Evolutionary conservation across 2,329 filamentous ascomycete species (phyloP).

Genomic region (Colletotrichum costaricense): DNA sequence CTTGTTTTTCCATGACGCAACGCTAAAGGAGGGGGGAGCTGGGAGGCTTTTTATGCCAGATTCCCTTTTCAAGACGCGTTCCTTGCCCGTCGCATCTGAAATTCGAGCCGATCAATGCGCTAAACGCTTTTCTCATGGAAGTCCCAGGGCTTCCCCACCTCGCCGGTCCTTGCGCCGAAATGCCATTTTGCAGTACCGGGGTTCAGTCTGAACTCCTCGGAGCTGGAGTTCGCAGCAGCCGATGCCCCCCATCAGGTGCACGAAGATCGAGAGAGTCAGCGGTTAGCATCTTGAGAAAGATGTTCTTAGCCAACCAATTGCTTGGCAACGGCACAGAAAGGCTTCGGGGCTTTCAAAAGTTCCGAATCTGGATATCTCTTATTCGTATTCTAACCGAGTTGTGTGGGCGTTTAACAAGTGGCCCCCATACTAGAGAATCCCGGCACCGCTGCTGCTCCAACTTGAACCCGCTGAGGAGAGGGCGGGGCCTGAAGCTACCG

Average conservation of each 20-base stretch:
- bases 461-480: neutral
- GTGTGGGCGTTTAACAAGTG: no score
- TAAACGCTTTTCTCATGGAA: neutral
- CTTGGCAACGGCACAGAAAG: neutral
- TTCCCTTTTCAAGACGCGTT: constrained; percentile 5
- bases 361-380: neutral
- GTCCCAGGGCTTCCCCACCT: neutral
- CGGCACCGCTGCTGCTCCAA: neutral
- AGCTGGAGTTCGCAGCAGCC: neutral
- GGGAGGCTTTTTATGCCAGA: constrained; percentile 13
- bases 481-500: neutral
- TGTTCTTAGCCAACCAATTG: neutral
- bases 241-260: neutral
- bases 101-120: constrained; percentile 28
- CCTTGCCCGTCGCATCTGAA: constrained; percentile 1
- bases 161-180: constrained; percentile 26
- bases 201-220: neutral
- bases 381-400: constrained; percentile 12
- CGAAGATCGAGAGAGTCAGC: neutral
- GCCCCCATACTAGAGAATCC: neutral
- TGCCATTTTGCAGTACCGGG: neutral
- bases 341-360: neutral
- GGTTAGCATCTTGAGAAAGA: neutral
- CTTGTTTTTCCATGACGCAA: constrained; percentile 27
- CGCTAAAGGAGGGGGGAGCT: neutral